Conservation (phyloP, 306 rosid genomes). For the Herpetospermum pedunculosum region DNA sequence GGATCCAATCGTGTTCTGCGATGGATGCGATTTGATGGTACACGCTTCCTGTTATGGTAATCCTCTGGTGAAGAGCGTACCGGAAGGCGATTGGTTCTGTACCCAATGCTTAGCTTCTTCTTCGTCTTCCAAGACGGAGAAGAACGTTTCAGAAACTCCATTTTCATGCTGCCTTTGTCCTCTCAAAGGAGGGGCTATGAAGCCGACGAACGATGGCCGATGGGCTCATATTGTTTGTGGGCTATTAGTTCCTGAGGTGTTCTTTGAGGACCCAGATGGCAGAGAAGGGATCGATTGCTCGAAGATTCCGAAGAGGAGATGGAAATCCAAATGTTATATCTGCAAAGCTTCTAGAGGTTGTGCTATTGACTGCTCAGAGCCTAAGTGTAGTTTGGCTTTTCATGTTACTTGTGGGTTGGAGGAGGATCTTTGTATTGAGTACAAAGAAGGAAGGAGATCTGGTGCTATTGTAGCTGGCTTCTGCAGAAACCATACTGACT, state of each 20-base stretch:
- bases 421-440: slow-evolving; percentile 59
- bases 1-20: slow-evolving; percentile 80
- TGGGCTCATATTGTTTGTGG: slow-evolving; percentile 82
- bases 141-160: background rate
- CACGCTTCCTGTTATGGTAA: slow-evolving; percentile 77
- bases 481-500: slow-evolving; percentile 43
- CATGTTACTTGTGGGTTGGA: slow-evolving; percentile 65
- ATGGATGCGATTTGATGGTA: slow-evolving; percentile 80
- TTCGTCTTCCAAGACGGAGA: background rate
- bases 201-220: slow-evolving; percentile 25
- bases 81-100: slow-evolving; percentile 73
- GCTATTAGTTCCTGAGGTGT: slow-evolving; percentile 67
- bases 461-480: slow-evolving; percentile 73
- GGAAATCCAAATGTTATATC: slow-evolving; percentile 45
- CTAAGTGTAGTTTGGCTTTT: slow-evolving; percentile 46
- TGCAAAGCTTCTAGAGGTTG: slow-evolving; percentile 40
- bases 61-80: slow-evolving; percentile 42
- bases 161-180: slow-evolving; percentile 47
- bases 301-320: slow-evolving; percentile 43
- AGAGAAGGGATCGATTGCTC: slow-evolving; percentile 73
- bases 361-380: slow-evolving; percentile 60
- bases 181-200: slow-evolving; percentile 47
- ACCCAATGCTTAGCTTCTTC: slow-evolving; percentile 26
- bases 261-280: slow-evolving; percentile 59
- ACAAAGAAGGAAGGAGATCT: slow-evolving; percentile 45